Evolutionary conservation across 805 yeast species (phyloP).

Genomic region (Kodamaea kakaduensis): DNA sequence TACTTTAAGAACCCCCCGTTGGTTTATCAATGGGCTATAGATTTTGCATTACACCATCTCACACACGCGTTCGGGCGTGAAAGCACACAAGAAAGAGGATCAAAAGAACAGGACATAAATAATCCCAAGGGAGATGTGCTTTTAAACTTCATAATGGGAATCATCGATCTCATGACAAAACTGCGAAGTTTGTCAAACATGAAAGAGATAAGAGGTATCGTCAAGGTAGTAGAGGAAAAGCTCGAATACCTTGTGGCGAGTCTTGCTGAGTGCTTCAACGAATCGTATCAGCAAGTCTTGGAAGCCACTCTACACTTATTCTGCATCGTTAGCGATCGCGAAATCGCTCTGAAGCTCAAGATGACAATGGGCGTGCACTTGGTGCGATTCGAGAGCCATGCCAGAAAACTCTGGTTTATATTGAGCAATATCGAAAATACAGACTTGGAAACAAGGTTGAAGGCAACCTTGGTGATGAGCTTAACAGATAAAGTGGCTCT

Average conservation of each 20-base stretch:
- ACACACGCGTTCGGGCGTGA: constrained; percentile 11
- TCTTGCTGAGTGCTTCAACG: constrained; percentile 2
- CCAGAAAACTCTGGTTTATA: constrained; percentile 32
- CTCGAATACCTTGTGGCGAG: constrained; percentile 1
- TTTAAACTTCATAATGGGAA: constrained; percentile 30
- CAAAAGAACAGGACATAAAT: no score
- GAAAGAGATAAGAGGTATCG: constrained; percentile 16
- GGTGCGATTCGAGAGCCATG: constrained; percentile 27
- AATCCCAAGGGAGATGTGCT: no score
- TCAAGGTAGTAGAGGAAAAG: constrained; percentile 19
- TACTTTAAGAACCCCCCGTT: constrained; percentile 7
- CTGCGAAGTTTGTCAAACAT: constrained; percentile 26
- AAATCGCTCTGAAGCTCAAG: constrained; percentile 26
- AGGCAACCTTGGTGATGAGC: constrained; percentile 29
- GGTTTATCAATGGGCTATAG: constrained; percentile 30
- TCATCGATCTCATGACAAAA: constrained; percentile 28
- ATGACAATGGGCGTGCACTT: constrained; percentile 18
- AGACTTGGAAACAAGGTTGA: constrained; percentile 14
- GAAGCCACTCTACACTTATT: constrained; percentile 27
- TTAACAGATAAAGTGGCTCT: constrained; percentile 26
- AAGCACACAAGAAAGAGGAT: no score
- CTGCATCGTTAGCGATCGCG: constrained; percentile 35
- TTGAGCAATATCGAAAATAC: constrained; percentile 10
- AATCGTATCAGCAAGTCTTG: constrained; percentile 9
- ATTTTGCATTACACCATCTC: constrained; percentile 22